A percentile compares a stretch with the other conserved stretches of the same genome.
phyloP scores from a whole-genome alignment of 2,329 filamentous ascomycete genomes.

The Lomentospora prolificans region DNA sequence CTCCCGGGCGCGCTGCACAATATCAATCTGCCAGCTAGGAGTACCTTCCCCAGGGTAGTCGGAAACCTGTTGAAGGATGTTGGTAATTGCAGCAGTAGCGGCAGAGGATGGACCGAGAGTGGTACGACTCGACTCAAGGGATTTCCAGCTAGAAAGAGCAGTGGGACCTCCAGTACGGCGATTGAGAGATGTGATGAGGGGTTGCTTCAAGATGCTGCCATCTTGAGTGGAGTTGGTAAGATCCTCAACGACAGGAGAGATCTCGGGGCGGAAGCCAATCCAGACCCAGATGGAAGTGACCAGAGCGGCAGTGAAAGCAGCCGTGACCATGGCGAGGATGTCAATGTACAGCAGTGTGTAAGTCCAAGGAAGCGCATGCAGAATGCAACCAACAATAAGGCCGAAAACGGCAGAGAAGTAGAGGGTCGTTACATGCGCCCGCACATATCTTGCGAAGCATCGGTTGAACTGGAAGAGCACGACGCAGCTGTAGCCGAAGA shows the following conservation, averaged over 20 bases:
- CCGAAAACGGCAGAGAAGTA: conserved; percentile 21
- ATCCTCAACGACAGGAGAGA: conserved; percentile 1
- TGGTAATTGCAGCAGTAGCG: neutral
- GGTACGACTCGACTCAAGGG: conserved; percentile 11
- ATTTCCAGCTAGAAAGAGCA: conserved; percentile 11
- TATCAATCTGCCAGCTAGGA: conserved; percentile 3
- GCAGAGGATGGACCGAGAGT: neutral
- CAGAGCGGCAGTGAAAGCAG: conserved; percentile 21
- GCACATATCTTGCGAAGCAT: conserved; percentile 26
- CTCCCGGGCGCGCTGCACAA: conserved; percentile 15
- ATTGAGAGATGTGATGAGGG: conserved; percentile 8
- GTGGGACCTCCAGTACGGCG: conserved; percentile 4
- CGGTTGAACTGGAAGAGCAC: conserved; percentile 30
- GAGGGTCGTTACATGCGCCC: conserved; percentile 22
- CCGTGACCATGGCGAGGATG: conserved; percentile 21
- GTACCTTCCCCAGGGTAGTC: conserved; percentile 3
- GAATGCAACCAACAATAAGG: conserved; percentile 21
- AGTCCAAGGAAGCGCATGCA: conserved; percentile 20
- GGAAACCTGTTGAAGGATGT: neutral
- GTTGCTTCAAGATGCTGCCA: conserved; percentile 4
- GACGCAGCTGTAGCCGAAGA: conserved; percentile 24
- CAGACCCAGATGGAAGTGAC: conserved; percentile 22
- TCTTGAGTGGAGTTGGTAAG: neutral
- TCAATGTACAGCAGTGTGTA: conserved; percentile 21
- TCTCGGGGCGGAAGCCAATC: conserved; percentile 15